Base-by-base conservation (phyloP, 2,329 filamentous ascomycete genomes). In the Chaetomium sp. region DNA sequence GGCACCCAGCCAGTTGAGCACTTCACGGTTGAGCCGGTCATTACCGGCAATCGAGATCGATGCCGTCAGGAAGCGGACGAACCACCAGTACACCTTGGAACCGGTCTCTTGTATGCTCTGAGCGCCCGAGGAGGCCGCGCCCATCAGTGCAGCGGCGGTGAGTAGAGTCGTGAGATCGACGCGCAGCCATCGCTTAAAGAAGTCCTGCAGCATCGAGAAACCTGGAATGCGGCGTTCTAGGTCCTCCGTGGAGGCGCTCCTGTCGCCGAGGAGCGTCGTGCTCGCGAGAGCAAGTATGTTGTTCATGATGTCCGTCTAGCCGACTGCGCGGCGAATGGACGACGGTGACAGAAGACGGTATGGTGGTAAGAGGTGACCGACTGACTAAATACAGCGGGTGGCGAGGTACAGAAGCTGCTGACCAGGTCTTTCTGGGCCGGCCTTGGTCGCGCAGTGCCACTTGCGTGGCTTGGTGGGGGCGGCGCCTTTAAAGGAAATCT, bases 1-100 rank as follows among this genome's bases (percentile, higher is more conserved):
- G 38, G 69, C 64, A 2, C 69, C 69, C 6, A 73, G 59, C 70
- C 70, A 73, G 63, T 70, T 71, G 48, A 72, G 61, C 4, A 72
- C 69, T 47, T 72, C 70, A 6, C 66, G 62, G 59, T 72, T 72
- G 45, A 73, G 67, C 6, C 68, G 64, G 59, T 73, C 71, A 38
- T 64, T 66, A n/a, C 66, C 67, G 1, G 66, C 64, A 48, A 73
- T 69, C 27, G 69, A 71, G 14, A 73, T 67, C 4, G 70, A 69
- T 2, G 71, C 68, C 0, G 70, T 72, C 52, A 72, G 66, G 58
- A 72, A 72, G 2, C 66, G 62, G 2, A 70, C 66, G 4, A 71
- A 60, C 65, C 67, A 70, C 66, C 69, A 71, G 56, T 71, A 72
- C 34, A 71, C 11, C 55, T 68, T 67, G 14, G 62, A 57, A 1